Percentiles rank a stretch among this genome's conserved stretches.
Conservation (phyloP, 768 basidiomycete genomes). For the Auricularia cornea region DNA sequence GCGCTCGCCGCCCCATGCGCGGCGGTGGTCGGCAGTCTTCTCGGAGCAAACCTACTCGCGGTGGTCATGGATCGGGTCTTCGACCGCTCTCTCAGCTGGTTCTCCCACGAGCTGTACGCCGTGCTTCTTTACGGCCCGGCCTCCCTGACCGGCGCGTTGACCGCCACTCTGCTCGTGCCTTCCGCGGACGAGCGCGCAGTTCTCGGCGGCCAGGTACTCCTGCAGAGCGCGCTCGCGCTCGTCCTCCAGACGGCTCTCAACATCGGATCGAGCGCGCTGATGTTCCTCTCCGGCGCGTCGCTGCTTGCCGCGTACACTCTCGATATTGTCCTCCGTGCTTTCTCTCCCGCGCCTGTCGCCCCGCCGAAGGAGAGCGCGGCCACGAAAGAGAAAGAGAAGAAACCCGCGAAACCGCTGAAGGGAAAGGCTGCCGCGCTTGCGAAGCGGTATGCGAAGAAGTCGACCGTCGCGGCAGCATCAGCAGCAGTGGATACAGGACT, state of each 20-base stretch:
- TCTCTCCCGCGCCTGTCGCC: constrained; percentile 9
- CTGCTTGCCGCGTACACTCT: constrained; percentile 48
- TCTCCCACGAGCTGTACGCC: constrained; percentile 54
- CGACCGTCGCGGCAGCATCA: too few relatives aligned
- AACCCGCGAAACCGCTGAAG: background rate
- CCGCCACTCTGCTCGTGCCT: constrained; percentile 31
- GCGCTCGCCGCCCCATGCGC: constrained; percentile 45
- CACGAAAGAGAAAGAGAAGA: background rate
- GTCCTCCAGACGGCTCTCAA: constrained; percentile 48
- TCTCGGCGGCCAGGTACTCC: constrained; percentile 52
- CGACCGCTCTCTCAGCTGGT: constrained; percentile 79
- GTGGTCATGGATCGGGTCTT: constrained; percentile 53
- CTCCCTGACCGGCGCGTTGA: constrained; percentile 34
- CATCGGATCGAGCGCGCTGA: constrained; percentile 70
- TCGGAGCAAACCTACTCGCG: constrained; percentile 58
- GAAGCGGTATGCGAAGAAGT: background rate
- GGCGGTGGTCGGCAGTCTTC: constrained; percentile 34
- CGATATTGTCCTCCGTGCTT: constrained; percentile 34
- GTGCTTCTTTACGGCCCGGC: constrained; percentile 71
- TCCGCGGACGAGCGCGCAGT: constrained; percentile 52
- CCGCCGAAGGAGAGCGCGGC: background rate
- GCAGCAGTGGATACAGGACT: too few relatives aligned
- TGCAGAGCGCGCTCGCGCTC: constrained; percentile 48
- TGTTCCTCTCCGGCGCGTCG: constrained; percentile 54
- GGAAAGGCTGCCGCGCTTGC: background rate